Evolutionary conservation across 208 protist species (phyloP), one percentile per base, ranked within the genome.

Genomic region (Acanthamoeba culbertsoni): DNA sequence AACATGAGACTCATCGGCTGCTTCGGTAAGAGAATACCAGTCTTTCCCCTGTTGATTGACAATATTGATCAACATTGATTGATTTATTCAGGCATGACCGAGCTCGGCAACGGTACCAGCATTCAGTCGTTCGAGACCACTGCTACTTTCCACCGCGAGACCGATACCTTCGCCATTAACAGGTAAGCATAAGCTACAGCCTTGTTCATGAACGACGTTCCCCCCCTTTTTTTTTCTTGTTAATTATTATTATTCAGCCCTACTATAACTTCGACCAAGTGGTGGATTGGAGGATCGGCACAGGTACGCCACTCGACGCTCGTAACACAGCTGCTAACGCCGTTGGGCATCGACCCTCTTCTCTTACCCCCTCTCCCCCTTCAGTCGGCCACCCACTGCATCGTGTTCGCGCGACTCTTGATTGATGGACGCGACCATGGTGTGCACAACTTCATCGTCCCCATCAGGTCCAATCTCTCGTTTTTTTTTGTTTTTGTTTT

Each of bases 371-470:
- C 20, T 79, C 7, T 6, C 65, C 10, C 40, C 3, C 7, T 77
- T 10, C 14, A 46, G 5, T 42, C 75, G 14, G 77, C 77, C 20
- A 86, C 77, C 4, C 77, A 86, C 31, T 86, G 77, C 45, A 93
- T 96, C 12, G 96, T 97, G 20, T 96, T 96, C 63, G 95, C 96
- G 2, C 89, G 86, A 26, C 65, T 97, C 2, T 88, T 97, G 2
- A 89, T 95, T 31, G 48, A 95, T 23, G 94, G 91, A 26, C 71
- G 12, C 5, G 94, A 96, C 51, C 48, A 96, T 51, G 96, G 96
- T 57, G 77, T 95, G 5, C 95, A 97, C 31, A 51, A 89, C 10
- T 96, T 97, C 59, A 75, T 97, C 1, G 95, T 97, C 0, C 95
- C 90, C 40, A 63, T 97, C n/a, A 88, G 96, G 65, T 55, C 91